Conservation (phyloP, 257 asterid genomes). For the Rubia yunnanensis region DNA sequence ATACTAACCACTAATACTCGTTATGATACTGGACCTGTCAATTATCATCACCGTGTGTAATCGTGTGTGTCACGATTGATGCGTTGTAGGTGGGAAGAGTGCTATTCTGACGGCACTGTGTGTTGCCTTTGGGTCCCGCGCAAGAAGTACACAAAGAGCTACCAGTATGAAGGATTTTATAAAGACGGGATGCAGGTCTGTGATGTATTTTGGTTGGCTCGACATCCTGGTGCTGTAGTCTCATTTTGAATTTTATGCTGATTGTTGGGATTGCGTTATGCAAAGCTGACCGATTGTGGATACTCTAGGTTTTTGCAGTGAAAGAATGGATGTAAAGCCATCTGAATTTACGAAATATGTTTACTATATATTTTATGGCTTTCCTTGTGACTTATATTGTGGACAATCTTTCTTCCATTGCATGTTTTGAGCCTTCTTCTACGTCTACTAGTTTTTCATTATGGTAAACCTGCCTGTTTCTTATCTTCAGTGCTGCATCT, state of each 20-base stretch:
- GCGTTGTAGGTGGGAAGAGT: conserved; percentile 73
- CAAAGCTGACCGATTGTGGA: background rate
- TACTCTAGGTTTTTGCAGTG: background rate
- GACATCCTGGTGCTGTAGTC: background rate
- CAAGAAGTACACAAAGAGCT: conserved; percentile 89
- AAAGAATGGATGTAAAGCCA: background rate
- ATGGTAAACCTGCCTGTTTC: conserved; percentile 6
- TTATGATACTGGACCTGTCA: background rate
- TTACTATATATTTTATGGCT: no score
- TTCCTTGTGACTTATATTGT: background rate
- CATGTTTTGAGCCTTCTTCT: background rate
- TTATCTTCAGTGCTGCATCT: conserved; percentile 57
- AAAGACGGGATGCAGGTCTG: conserved; percentile 84
- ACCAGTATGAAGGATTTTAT: conserved; percentile 73
- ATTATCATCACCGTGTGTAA: background rate
- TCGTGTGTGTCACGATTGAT: background rate
- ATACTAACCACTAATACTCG: background rate
- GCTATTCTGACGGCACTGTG: conserved; percentile 88
- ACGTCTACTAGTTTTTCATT: background rate
- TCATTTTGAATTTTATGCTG: background rate
- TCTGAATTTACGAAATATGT: no score
- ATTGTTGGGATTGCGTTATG: background rate
- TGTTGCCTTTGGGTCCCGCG: conserved; percentile 91
- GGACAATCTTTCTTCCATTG: background rate
- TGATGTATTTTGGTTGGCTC: background rate